Evolutionary conservation across 1,284 basidiomycete genomes (phyloP), one percentile per base, ranked within the genome.

Genomic region (Volvariella volvacea): DNA sequence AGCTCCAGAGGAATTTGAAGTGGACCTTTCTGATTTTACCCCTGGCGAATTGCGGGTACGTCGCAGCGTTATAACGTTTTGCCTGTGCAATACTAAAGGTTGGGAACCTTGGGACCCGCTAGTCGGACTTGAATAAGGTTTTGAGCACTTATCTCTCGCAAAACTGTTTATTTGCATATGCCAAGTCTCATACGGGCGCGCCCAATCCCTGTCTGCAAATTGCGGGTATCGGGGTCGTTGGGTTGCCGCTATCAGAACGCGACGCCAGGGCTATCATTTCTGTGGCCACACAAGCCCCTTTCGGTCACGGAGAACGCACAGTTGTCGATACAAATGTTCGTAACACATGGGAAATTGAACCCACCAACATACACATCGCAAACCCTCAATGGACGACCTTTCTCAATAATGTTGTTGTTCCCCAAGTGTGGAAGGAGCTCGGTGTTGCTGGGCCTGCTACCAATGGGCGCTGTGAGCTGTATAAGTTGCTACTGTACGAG

Each of bases 401-500:
- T 32, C 30, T 31, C 30, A 31, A 31, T 31, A 31, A 31, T 31
- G 30, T 31, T 9, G n/a, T 31, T 31, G 9, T 31, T 9, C 9
- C 9, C 9, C n/a, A 9, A 9, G n/a, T 31, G 9, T 9, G 9
- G n/a, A n/a, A 31, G 9, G 9, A 31, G n/a, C 30, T 31, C 9
- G 67, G 68, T 1, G 61, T 67, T 8, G 44, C 49, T 7, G 30
- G 50, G 15, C 42, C 49, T 15, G 43, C 47, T 2, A 50, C 52
- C 22, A 41, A 54, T 2, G 62, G 63, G 3, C 59, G 55, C n/a
- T 64, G 58, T 45, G 65, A 73, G 45, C 48, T 71, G 9, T 67
- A 73, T 51, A 74, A 73, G 48, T 54, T 75, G 2, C 52, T 74
- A 1, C 50, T 75, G 2, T 72, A 72, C 41, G 67, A 73, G 50